These are phyloP conservation scores for Stagonosporopsis rhizophila DNA, from an alignment of 2,329 filamentous ascomycete genomes.

Conservation along the genomic window DNA sequence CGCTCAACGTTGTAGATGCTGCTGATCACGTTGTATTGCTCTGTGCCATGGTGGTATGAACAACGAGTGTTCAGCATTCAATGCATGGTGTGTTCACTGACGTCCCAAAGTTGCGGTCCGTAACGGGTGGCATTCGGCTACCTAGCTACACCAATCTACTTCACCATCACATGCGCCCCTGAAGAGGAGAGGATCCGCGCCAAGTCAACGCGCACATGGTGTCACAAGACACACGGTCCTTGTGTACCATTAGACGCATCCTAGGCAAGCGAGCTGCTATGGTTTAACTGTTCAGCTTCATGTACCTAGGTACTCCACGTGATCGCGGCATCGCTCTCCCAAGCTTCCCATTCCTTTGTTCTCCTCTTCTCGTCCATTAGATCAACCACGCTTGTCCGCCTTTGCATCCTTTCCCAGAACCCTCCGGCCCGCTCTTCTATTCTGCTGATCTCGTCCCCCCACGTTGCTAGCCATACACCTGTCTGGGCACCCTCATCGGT, in stretches of 20 bases:
- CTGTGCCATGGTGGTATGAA: no score
- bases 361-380: slow-evolving; percentile 6
- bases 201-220: no score
- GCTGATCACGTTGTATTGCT: no score
- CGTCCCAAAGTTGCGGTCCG: no score
- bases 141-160: no score
- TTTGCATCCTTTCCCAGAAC: slow-evolving; percentile 23
- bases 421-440: slow-evolving; percentile 5
- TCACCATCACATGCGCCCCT: no score
- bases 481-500: slow-evolving; percentile 25
- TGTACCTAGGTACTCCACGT: background rate
- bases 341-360: slow-evolving; percentile 13
- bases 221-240: background rate
- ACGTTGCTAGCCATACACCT: slow-evolving; percentile 24
- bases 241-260: background rate
- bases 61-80: background rate
- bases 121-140: no score
- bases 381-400: slow-evolving; percentile 17
- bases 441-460: slow-evolving; percentile 2
- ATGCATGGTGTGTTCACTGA: no score
- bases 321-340: slow-evolving; percentile 20
- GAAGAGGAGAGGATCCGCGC: no score
- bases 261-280: background rate
- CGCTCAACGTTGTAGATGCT: no score
- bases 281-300: background rate